Evolutionary conservation across 2,329 filamentous ascomycete species (phyloP).

Genomic region (Sporothrix brasiliensis): DNA sequence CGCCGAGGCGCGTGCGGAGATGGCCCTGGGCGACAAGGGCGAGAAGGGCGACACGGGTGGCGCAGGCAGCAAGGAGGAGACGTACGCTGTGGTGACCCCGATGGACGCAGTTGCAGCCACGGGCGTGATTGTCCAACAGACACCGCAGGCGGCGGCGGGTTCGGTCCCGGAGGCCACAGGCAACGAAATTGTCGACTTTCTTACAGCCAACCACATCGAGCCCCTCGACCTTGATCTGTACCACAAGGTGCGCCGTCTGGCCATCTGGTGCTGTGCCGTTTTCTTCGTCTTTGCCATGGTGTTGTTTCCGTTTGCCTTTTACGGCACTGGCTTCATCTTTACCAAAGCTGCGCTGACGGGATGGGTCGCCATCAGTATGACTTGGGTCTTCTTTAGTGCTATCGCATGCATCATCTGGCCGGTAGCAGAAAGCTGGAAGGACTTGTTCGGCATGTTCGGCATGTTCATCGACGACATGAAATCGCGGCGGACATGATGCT

Average conservation of each 20-base stretch:
- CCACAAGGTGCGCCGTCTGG: slow-evolving; percentile 44
- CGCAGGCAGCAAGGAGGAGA: neutral
- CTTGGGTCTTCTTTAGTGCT: slow-evolving; percentile 47
- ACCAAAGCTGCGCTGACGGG: slow-evolving; percentile 42
- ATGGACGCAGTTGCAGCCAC: neutral
- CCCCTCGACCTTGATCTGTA: slow-evolving; percentile 48
- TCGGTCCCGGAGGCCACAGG: slow-evolving; percentile 38
- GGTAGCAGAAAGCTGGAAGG: slow-evolving; percentile 42
- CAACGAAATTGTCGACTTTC: slow-evolving; percentile 49
- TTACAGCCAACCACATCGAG: slow-evolving; percentile 46
- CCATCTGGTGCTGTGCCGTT: slow-evolving; percentile 43
- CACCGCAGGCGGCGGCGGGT: neutral
- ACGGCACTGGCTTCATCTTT: slow-evolving; percentile 42
- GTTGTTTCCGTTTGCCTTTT: slow-evolving; percentile 47
- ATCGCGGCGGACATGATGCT: neutral
- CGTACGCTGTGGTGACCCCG: neutral
- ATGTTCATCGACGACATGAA: slow-evolving; percentile 22
- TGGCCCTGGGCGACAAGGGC: neutral
- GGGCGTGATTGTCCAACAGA: too few species aligned
- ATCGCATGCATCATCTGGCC: slow-evolving; percentile 47
- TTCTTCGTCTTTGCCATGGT: slow-evolving; percentile 46
- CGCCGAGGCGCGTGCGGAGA: slow-evolving; percentile 18
- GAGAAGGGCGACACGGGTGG: slow-evolving; percentile 14
- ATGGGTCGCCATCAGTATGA: slow-evolving; percentile 46
- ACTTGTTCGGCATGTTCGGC: slow-evolving; percentile 21